Percentiles rank a stretch among this genome's conserved stretches.
Evolutionary conservation across 768 basidiomycete species (phyloP).

Genomic region (Russula ochroleuca): DNA sequence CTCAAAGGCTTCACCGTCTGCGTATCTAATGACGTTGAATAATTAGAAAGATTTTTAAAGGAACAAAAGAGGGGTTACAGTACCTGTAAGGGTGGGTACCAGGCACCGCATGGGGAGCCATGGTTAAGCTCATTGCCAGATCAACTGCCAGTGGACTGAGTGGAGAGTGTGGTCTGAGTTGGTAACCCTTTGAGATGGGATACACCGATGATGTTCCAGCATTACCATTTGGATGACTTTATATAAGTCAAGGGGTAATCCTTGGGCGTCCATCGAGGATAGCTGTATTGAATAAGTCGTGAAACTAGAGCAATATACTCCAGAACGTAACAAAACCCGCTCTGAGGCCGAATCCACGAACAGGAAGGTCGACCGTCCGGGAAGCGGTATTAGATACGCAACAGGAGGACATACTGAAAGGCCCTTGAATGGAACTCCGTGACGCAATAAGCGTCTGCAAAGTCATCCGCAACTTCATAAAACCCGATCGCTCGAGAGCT

Average conservation of each 20-base stretch:
- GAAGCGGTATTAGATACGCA: background rate
- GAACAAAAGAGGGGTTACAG: background rate
- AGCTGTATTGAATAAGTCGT: background rate
- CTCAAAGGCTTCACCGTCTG: background rate
- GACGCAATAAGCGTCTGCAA: too few relatives aligned
- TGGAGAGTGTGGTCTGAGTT: background rate
- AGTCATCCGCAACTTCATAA: too few relatives aligned
- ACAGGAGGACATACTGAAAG: too few relatives aligned
- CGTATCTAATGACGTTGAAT: background rate
- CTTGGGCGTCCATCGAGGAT: background rate
- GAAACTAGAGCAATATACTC: background rate
- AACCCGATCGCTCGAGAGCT: too few relatives aligned
- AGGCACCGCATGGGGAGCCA: background rate
- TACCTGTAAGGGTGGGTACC: slow-evolving; percentile 5
- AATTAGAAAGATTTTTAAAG: background rate
- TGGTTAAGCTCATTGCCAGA: background rate
- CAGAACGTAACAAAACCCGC: slow-evolving; percentile 5
- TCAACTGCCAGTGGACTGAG: too few relatives aligned
- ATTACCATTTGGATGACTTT: background rate
- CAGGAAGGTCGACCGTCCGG: background rate
- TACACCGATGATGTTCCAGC: background rate
- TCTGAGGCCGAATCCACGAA: background rate
- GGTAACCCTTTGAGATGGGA: background rate
- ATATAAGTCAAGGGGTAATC: background rate
- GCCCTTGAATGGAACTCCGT: too few relatives aligned